These are phyloP conservation scores for Cryptococcus floricola DNA, from an alignment of 1,284 basidiomycete genomes.

Conservation along the genomic window DNA sequence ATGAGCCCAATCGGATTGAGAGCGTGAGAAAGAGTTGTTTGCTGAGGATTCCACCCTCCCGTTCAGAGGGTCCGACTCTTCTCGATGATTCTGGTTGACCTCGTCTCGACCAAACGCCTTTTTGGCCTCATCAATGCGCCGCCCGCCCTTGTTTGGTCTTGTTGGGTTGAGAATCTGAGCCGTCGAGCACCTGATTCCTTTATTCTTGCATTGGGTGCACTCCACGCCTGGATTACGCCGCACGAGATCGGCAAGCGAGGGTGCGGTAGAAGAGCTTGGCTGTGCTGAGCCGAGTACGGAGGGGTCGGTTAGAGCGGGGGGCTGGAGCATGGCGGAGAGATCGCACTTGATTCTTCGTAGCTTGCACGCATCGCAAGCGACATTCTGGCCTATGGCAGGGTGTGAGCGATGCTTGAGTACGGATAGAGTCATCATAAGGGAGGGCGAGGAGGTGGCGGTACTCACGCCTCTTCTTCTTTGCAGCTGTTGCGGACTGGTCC, in stretches of 20 bases:
- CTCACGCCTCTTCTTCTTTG: too few species aligned
- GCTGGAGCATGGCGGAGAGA: conserved; percentile 19
- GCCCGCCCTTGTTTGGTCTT: conserved; percentile 40
- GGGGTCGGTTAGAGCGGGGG: background rate
- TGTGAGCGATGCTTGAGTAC: too few species aligned
- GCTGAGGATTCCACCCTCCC: too few species aligned
- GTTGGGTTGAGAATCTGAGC: conserved; percentile 36
- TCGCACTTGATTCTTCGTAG: conserved; percentile 41
- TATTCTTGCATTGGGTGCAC: conserved; percentile 38
- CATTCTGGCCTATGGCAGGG: conserved; percentile 31
- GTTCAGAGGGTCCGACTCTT: too few species aligned
- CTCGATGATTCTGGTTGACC: too few species aligned
- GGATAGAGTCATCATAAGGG: too few species aligned
- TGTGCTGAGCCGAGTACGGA: background rate
- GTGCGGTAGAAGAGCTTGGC: too few species aligned
- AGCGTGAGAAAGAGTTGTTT: too few species aligned
- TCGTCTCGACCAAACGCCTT: conserved; percentile 22
- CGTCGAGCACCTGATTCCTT: conserved; percentile 37
- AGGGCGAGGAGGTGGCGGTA: too few species aligned
- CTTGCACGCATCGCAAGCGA: conserved; percentile 40
- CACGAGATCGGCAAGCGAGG: conserved; percentile 24
- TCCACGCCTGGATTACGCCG: conserved; percentile 26
- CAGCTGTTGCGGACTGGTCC: too few species aligned
- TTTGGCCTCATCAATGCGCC: conserved; percentile 37
- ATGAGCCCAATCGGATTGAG: too few species aligned